Evolutionary conservation across 768 basidiomycete species (phyloP).

Genomic region (Suillus tomentosus): DNA sequence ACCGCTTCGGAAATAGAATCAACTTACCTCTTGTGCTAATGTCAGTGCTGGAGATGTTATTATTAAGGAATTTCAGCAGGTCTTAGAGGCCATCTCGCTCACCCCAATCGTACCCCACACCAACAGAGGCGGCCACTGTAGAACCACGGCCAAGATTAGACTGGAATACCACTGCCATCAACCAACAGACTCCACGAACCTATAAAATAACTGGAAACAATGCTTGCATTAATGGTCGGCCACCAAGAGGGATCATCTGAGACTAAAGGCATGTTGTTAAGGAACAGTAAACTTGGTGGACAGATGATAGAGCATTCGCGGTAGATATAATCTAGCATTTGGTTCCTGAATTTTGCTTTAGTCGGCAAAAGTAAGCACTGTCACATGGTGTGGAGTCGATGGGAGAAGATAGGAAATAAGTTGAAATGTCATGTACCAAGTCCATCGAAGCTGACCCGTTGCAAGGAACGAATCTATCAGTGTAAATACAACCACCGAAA

Average conservation of each 20-base stretch:
- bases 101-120: constrained; percentile 1
- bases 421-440: background rate
- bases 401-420: background rate
- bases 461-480: background rate
- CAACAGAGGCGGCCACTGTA: background rate
- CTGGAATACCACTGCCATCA: background rate
- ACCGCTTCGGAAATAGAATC: background rate
- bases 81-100: background rate
- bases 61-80: background rate
- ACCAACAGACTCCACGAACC: background rate
- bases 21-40: background rate
- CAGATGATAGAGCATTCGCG: background rate
- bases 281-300: background rate
- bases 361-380: background rate
- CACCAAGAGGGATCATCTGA: constrained; percentile 1
- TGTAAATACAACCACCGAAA: too few relatives aligned
- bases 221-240: background rate
- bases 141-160: background rate
- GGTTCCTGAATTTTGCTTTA: background rate
- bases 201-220: background rate
- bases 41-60: background rate
- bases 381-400: background rate
- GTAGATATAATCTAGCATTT: background rate
- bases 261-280: background rate
- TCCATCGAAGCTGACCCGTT: background rate